Base-by-base conservation (phyloP, 2,329 filamentous ascomycete species). In the Aureobasidium melanogenum region DNA sequence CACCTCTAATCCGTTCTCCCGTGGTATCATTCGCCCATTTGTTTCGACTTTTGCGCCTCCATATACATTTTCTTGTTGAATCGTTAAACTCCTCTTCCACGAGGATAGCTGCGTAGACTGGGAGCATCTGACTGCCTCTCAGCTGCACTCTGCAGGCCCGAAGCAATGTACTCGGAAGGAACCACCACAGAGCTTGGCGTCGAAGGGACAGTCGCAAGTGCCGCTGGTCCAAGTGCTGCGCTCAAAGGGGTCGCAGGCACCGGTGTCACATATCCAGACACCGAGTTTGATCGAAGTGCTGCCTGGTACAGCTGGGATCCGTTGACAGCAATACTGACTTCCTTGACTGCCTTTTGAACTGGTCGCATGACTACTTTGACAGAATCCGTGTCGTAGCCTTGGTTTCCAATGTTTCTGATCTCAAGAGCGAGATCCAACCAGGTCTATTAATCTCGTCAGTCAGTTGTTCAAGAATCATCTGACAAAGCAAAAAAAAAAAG, bases 161-260 rank as follows among this genome's bases (percentile, higher is more conserved):
- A 57, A 32, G 41, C 30, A 15, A 57, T 57, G 30, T 61, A 61
- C 24, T 61, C 60, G 19, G 50, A 51, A 2, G 60, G 50, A 22
- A 51, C n/a, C 17, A 48, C n/a, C 7, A 28, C 51, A 8, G 54
- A 55, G 26, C 63, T 63, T 19, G 64, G 84, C 0, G 85, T 89
- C 2, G 83, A 89, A 4, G 90, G 88, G 12, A 96, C 87, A 0
- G 91, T 97, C 0, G 92, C 91, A 74, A 96, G 91, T 60, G 91
- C 89, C 22, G 92, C 92, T 6, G 92, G 91, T 0, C 92, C 93
- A 5, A 97, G 80, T 1, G 92, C 92, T 17, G 91, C 92, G 67
- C 89, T 94, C 64, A 96, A 82, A 8, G 93, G 92, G 1, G 92
- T 97, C 69, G 94, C 91, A 9, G 92, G 91, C 39, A 91, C 76